Conservation (phyloP, 768 basidiomycete species). For the Russula brevipes region DNA sequence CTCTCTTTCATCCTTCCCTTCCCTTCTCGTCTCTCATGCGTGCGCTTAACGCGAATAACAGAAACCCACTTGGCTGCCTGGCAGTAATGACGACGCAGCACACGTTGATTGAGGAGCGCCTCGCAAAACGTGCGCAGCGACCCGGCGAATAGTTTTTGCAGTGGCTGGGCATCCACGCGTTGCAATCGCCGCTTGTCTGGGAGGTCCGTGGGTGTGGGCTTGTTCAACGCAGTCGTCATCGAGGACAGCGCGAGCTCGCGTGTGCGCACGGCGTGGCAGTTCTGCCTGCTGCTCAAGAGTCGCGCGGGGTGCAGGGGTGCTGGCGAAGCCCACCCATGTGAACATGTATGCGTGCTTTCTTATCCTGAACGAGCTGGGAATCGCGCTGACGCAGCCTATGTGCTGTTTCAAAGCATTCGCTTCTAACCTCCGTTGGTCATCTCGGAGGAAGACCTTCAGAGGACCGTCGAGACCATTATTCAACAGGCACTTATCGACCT, state of each 20-base stretch:
- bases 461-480: slow-evolving; percentile 77
- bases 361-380: neutral
- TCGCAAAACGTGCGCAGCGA: slow-evolving; percentile 65
- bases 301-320: slow-evolving; percentile 73
- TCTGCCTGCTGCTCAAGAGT: slow-evolving; percentile 88
- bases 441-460: slow-evolving; percentile 77
- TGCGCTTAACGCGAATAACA: slow-evolving; percentile 27
- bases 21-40: too few relatives aligned
- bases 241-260: slow-evolving; percentile 73
- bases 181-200: slow-evolving; percentile 67
- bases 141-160: slow-evolving; percentile 74
- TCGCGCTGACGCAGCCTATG: neutral
- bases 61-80: slow-evolving; percentile 95
- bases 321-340: slow-evolving; percentile 94
- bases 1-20: too few relatives aligned
- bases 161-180: slow-evolving; percentile 45
- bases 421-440: slow-evolving; percentile 97
- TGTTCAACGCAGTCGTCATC: slow-evolving; percentile 92
- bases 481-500: slow-evolving; percentile 73
- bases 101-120: slow-evolving; percentile 81
- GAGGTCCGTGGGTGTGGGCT: slow-evolving; percentile 76
- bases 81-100: slow-evolving; percentile 88
- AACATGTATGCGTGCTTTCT: slow-evolving; percentile 64
- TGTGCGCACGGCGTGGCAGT: slow-evolving; percentile 89
- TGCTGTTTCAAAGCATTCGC: slow-evolving; percentile 58